phyloP scores from a whole-genome alignment of 345 rosid species.

The Gynandropsis gynandra region DNA sequence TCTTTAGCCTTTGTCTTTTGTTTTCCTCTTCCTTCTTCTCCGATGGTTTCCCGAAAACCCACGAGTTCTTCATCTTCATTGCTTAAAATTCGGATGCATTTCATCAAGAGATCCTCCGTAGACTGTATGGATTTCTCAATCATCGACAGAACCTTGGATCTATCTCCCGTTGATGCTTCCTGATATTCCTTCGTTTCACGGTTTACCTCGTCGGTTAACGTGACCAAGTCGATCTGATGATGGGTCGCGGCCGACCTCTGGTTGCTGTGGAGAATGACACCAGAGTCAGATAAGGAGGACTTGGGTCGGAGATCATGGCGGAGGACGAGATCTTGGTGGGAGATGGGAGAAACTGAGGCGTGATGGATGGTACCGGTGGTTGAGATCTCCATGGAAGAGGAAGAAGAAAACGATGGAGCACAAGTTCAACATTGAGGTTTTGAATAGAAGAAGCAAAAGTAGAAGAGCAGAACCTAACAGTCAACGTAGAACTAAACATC shows the following conservation, averaged over 20 bases:
- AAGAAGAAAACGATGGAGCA: background rate
- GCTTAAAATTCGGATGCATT: constrained; percentile 26
- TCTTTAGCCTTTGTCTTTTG: constrained; percentile 26
- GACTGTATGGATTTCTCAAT: constrained; percentile 27
- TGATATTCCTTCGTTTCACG: constrained; percentile 39
- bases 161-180: constrained; percentile 34
- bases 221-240: constrained; percentile 21
- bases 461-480: constrained; percentile 22
- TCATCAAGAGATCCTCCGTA: constrained; percentile 33
- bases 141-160: constrained; percentile 21
- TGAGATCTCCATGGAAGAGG: constrained; percentile 40
- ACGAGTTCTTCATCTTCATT: constrained; percentile 36
- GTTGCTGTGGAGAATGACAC: constrained; percentile 18
- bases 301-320: constrained; percentile 25
- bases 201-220: constrained; percentile 24
- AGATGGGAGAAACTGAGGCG: constrained; percentile 20
- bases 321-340: constrained; percentile 28
- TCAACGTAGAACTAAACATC: constrained; percentile 18
- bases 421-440: constrained; percentile 11
- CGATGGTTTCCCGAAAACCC: constrained; percentile 19
- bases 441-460: background rate
- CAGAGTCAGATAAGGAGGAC: constrained; percentile 33
- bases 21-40: constrained; percentile 6
- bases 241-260: constrained; percentile 39
- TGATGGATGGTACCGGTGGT: constrained; percentile 17